Base-by-base conservation (phyloP, 2,329 filamentous ascomycete genomes). In the Diaporthe batatas region DNA sequence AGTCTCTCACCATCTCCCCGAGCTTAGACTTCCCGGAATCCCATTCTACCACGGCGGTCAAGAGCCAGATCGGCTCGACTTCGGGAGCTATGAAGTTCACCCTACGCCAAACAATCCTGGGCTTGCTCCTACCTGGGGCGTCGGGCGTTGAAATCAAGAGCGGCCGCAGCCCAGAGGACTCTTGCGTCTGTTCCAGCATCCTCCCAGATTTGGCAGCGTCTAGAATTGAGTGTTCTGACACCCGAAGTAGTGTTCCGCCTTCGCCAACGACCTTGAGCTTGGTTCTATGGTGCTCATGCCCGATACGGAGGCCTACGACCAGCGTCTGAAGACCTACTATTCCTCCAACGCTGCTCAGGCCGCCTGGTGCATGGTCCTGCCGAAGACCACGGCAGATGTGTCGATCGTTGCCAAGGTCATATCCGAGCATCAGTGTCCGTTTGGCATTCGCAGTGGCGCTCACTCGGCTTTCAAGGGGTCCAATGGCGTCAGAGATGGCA, bases 291-390 rank as follows among this genome's bases (percentile, higher is more conserved):
- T 82, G 51, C 77, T 80, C 71, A 74, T 77, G 11, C 79, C 79
- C 8, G 72, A 77, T 23, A 77, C 77, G 3, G 71, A 70, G 25
- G 75, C 75, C 29, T 83, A 81, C 58, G 67, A 75, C 39, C 76
- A 77, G 8, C 79, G 81, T 7, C 77, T 83, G 59, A 74, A 77
- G 36, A 79, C 80, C 1, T 83, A 83, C 77, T 84, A 80, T 79
- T 83, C 82, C 7, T 74, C 75, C 57, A 81, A 80, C 54, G 82
- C 82, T 3, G 81, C 81, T 16, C 74, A 83, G 23, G 68, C 76
- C 6, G 79, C 82, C 7, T 81, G 80, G 78, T 83, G 83, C 55
- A 80, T 83, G 76, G 80, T 79, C 6, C 74, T 81, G 64, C 82
- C 82, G 2, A 72, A 75, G 32, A 79, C 76, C 1, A 75, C 79